Percentiles rank a stretch among this genome's conserved stretches.
Evolutionary conservation across 2,329 filamentous ascomycete genomes (phyloP).

Genomic region (Fusarium sp.): DNA sequence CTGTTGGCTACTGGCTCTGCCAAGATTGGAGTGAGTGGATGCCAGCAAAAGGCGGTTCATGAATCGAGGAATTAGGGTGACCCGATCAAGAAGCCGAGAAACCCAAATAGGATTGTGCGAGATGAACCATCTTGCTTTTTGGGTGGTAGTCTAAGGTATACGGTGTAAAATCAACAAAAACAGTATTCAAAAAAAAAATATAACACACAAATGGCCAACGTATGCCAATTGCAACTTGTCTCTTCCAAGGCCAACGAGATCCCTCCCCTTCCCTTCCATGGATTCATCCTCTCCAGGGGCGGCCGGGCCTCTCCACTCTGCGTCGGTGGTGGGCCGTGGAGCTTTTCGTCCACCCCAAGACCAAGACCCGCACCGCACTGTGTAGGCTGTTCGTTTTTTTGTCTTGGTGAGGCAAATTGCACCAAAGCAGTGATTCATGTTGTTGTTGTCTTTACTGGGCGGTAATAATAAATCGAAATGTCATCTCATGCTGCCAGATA

Average conservation of each 20-base stretch:
- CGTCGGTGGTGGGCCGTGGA: slow-evolving; percentile 23
- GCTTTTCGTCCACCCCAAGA: slow-evolving; percentile 11
- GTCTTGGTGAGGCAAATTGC: slow-evolving; percentile 35
- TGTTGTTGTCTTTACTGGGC: slow-evolving; percentile 24
- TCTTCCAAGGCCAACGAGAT: slow-evolving; percentile 12
- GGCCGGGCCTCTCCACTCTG: slow-evolving; percentile 30
- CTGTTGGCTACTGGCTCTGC: slow-evolving; percentile 22
- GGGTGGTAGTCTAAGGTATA: neutral
- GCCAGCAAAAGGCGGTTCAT: slow-evolving; percentile 31
- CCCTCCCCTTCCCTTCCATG: slow-evolving; percentile 8
- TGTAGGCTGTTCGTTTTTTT: slow-evolving; percentile 17
- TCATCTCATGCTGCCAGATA: slow-evolving; percentile 22
- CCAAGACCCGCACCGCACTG: slow-evolving; percentile 36
- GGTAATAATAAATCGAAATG: slow-evolving; percentile 25
- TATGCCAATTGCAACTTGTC: slow-evolving; percentile 1
- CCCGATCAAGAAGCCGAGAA: slow-evolving; percentile 35
- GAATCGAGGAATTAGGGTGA: slow-evolving; percentile 30
- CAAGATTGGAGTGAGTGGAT: slow-evolving; percentile 35
- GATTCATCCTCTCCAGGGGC: slow-evolving; percentile 26
- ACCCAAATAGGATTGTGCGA: slow-evolving; percentile 26
- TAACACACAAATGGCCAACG: neutral
- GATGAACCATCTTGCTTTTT: slow-evolving; percentile 10
- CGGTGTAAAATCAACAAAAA: neutral
- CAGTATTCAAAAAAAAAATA: neutral
- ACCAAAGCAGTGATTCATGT: slow-evolving; percentile 25